Percentiles rank a stretch among this genome's conserved stretches.
phyloP scores from a whole-genome alignment of 805 yeast genomes.

The Brettanomyces custersianus region DNA sequence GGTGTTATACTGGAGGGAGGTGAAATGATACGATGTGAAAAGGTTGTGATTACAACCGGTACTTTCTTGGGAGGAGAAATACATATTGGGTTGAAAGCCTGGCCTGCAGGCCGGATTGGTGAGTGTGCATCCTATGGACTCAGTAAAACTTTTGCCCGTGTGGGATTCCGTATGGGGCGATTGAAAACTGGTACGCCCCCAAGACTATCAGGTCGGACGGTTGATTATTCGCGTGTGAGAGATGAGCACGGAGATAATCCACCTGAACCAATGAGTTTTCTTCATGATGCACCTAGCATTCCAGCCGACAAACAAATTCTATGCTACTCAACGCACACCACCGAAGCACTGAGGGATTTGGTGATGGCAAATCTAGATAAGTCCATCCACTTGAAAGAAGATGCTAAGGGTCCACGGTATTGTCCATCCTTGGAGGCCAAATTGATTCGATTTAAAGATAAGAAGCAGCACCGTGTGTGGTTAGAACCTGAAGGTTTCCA shows the following conservation, averaged over 20 bases:
- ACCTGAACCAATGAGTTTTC: conserved; percentile 83
- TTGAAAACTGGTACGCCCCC: conserved; percentile 98
- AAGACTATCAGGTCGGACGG: conserved; percentile 62
- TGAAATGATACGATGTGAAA: conserved; percentile 43
- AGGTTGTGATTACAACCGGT: conserved; percentile 89
- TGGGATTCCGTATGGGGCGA: conserved; percentile 81
- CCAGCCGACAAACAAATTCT: conserved; percentile 39
- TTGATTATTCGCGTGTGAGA: conserved; percentile 55
- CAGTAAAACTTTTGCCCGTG: conserved; percentile 62
- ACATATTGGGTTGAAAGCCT: conserved; percentile 73
- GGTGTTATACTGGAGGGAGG: conserved; percentile 78
- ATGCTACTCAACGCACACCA: conserved; percentile 77
- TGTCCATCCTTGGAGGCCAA: conserved; percentile 96
- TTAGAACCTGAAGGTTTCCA: conserved; percentile 93
- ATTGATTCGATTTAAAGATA: conserved; percentile 69
- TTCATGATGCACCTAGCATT: conserved; percentile 62
- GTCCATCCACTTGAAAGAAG: conserved; percentile 85
- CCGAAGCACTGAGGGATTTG: conserved; percentile 61
- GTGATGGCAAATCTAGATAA: conserved; percentile 64
- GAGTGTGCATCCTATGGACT: conserved; percentile 89
- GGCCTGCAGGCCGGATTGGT: conserved; percentile 91
- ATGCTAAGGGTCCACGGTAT: conserved; percentile 93
- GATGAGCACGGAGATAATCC: conserved; percentile 75
- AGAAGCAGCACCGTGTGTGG: conserved; percentile 78
- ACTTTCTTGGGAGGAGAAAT: conserved; percentile 93